These are phyloP conservation scores for Trichosanthes cucumerina DNA, from an alignment of 306 rosid species.

Conservation along the genomic window DNA sequence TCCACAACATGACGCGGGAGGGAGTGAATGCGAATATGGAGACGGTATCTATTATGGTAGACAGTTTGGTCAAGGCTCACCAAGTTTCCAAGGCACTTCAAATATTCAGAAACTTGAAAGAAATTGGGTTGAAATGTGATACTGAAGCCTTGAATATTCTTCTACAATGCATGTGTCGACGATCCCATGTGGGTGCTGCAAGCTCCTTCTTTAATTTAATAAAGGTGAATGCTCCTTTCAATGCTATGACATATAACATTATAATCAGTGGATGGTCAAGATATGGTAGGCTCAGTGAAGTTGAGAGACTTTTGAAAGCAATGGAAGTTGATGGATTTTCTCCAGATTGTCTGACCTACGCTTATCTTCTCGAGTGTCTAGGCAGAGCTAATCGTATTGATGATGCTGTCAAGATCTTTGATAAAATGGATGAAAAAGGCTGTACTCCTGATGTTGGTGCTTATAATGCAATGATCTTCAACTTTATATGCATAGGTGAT, in stretches of 20 bases:
- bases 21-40: slow-evolving; percentile 36
- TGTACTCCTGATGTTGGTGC: slow-evolving; percentile 26
- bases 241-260: slow-evolving; percentile 36
- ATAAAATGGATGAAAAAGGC: slow-evolving; percentile 37
- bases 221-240: slow-evolving; percentile 46
- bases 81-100: slow-evolving; percentile 53
- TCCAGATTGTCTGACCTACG: slow-evolving; percentile 42
- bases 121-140: slow-evolving; percentile 39
- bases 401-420: slow-evolving; percentile 47
- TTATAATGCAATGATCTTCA: slow-evolving; percentile 68
- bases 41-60: slow-evolving; percentile 44
- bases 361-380: slow-evolving; percentile 50
- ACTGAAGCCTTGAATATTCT: slow-evolving; percentile 51
- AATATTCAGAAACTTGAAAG: slow-evolving; percentile 38
- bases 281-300: slow-evolving; percentile 45
- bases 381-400: slow-evolving; percentile 61
- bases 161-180: slow-evolving; percentile 43
- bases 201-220: slow-evolving; percentile 39
- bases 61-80: slow-evolving; percentile 57
- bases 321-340: slow-evolving; percentile 48
- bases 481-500: slow-evolving; percentile 40
- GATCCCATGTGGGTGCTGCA: slow-evolving; percentile 59
- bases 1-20: slow-evolving; percentile 29
- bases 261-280: slow-evolving; percentile 65
- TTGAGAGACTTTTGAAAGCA: slow-evolving; percentile 42